Conservation (phyloP, 106 monocot genomes). For the Posidonia australis region DNA sequence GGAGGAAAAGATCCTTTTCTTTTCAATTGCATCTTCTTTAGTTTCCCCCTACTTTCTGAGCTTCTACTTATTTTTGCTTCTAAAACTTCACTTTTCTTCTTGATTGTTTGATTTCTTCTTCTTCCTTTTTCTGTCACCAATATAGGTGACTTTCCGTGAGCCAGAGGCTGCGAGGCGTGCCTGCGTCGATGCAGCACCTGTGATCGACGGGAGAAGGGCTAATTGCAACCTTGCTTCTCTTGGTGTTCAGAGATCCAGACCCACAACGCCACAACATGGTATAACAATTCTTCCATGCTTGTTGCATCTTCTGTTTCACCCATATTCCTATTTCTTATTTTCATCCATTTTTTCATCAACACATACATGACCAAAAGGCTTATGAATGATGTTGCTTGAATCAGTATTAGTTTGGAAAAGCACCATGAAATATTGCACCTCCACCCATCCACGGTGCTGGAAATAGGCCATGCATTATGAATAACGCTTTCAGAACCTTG, state of each 20-base stretch:
- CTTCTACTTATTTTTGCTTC: background rate
- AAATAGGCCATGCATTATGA: too few relatives aligned
- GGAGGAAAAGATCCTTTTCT: background rate
- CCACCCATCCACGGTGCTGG: too few relatives aligned
- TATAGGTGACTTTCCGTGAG: conserved; percentile 39
- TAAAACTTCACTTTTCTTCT: background rate
- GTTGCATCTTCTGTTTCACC: too few relatives aligned
- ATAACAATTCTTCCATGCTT: background rate
- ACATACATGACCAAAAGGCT: too few relatives aligned
- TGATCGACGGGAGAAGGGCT: conserved; percentile 76
- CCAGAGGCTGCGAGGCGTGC: conserved; percentile 40
- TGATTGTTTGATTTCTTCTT: background rate
- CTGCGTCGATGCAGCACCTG: conserved; percentile 63
- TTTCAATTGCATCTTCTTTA: background rate
- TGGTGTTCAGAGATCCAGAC: conserved; percentile 18
- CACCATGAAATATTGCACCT: too few relatives aligned
- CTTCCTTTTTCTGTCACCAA: background rate
- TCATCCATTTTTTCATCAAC: too few relatives aligned
- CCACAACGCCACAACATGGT: conserved; percentile 46
- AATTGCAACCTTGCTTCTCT: conserved; percentile 68
- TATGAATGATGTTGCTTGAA: too few relatives aligned
- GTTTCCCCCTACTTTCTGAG: background rate
- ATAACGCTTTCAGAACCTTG: too few relatives aligned
- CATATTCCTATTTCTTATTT: too few relatives aligned
- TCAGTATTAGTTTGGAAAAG: too few relatives aligned